Evolutionary conservation across 2,329 filamentous ascomycete species (phyloP).

Genomic region (Nothomitra cinnamomea): DNA sequence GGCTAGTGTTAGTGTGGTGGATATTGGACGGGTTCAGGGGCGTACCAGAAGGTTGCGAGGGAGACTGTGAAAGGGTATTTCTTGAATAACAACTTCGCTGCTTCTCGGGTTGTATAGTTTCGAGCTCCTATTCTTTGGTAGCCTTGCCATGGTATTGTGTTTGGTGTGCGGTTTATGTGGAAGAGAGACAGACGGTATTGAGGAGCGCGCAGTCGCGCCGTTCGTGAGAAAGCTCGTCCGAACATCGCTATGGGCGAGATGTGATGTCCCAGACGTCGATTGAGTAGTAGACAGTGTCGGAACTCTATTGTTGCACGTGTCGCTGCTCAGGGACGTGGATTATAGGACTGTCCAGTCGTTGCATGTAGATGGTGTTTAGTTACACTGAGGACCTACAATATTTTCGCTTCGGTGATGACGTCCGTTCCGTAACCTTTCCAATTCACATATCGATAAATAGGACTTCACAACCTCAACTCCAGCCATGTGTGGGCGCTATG

Average conservation of each 20-base stretch:
- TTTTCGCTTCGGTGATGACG: not conserved
- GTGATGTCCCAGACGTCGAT: not conserved
- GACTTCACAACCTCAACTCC: not conserved
- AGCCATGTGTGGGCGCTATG: conserved; percentile 52
- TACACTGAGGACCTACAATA: not conserved
- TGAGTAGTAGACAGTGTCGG: not conserved
- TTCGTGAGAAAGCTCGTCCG: not conserved
- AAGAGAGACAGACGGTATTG: not conserved
- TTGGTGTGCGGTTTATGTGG: not conserved
- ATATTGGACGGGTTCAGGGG: conserved; percentile 10
- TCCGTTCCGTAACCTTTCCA: not conserved
- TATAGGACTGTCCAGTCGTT: not conserved
- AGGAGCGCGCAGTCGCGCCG: not conserved
- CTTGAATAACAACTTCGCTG: conserved; percentile 10
- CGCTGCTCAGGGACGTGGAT: no score
- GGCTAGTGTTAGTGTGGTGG: conserved; percentile 7
- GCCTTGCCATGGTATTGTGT: not conserved
- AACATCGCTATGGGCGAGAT: not conserved
- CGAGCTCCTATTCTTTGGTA: not conserved
- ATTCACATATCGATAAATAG: not conserved
- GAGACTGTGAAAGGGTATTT: conserved; percentile 11
- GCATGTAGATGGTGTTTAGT: not conserved
- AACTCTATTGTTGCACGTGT: not conserved
- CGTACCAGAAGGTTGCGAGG: conserved; percentile 8
- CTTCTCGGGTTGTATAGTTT: conserved; percentile 7